Conservation (phyloP, 768 basidiomycete genomes). For the Lactarius sp. region DNA sequence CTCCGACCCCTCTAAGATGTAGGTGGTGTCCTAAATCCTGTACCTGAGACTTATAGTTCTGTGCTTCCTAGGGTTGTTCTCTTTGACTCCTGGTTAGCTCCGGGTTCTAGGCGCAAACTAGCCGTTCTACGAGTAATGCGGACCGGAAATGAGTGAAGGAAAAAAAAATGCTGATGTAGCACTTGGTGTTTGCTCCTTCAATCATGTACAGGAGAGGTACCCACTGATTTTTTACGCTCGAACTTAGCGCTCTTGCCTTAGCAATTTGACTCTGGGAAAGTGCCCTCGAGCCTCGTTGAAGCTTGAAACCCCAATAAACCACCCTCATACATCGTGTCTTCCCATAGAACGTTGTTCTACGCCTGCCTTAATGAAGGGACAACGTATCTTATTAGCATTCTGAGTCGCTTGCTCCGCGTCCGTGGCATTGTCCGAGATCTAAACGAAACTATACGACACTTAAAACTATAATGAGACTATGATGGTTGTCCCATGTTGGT, state of each 20-base stretch:
- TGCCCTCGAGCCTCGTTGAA: background rate
- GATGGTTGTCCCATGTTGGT: background rate
- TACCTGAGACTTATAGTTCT: constrained; percentile 5
- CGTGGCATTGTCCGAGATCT: background rate
- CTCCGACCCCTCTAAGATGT: background rate
- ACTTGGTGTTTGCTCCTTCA: background rate
- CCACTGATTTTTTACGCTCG: background rate
- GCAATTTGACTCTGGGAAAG: background rate
- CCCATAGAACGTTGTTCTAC: background rate
- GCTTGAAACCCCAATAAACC: background rate
- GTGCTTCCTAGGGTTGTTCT: background rate
- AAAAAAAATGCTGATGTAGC: constrained; percentile 1
- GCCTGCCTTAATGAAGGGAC: background rate
- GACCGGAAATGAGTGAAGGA: background rate
- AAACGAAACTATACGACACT: background rate
- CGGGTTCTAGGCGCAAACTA: background rate
- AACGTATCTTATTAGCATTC: background rate
- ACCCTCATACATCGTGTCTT: background rate
- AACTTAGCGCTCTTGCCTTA: background rate
- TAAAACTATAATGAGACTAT: background rate
- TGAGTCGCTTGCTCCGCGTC: constrained; percentile 16
- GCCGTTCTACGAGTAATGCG: background rate
- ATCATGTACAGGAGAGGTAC: background rate
- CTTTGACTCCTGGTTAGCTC: background rate
- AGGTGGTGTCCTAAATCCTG: background rate